Conservation (phyloP, 2,329 filamentous ascomycete species). For the Neurospora crassa region DNA sequence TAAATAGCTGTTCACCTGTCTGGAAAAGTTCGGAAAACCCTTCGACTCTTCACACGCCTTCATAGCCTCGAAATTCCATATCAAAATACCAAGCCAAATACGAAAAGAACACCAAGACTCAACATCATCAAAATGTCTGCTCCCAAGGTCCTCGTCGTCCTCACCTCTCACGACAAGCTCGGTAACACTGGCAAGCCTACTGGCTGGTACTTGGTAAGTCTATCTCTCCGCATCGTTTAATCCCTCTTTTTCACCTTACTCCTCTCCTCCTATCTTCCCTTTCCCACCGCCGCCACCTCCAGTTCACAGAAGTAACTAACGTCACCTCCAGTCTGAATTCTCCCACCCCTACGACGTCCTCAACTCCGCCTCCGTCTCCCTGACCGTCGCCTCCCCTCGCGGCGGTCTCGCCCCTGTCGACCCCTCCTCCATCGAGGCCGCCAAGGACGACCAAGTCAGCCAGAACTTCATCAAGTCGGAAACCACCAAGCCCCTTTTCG, state of each 20-base stretch:
- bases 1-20: background rate
- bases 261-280: background rate
- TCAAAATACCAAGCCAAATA: background rate
- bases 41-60: background rate
- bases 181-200: conserved; percentile 44
- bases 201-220: conserved; percentile 59
- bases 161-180: conserved; percentile 52
- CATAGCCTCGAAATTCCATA: background rate
- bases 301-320: background rate
- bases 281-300: background rate
- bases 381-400: conserved; percentile 51
- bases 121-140: conserved; percentile 28
- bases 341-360: conserved; percentile 56
- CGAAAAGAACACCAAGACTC: background rate
- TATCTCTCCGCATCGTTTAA: background rate
- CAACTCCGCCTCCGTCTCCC: conserved; percentile 35
- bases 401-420: conserved; percentile 55
- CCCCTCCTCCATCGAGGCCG: conserved; percentile 44
- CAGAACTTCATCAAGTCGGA: conserved; percentile 36
- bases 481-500: conserved; percentile 39
- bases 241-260: background rate
- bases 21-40: background rate
- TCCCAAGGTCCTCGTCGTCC: conserved; percentile 58
- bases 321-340: conserved; percentile 41
- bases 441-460: conserved; percentile 39